Base-by-base conservation (phyloP, 1,139 yeast species). In the Yamadazyma triangularis region DNA sequence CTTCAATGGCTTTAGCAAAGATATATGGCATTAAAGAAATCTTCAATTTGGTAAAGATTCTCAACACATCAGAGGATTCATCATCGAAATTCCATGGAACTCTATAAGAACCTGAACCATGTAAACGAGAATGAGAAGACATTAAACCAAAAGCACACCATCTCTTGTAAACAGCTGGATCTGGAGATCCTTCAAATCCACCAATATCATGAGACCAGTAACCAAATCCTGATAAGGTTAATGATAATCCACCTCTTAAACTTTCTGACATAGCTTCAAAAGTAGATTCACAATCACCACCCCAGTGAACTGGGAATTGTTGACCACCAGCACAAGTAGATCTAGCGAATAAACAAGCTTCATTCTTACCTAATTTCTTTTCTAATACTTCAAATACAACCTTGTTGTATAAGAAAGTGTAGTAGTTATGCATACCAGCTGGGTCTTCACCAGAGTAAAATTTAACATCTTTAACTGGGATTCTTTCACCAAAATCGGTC, bases 151-250 rank as follows among this genome's bases (percentile, higher is more conserved):
- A 60, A 1, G 63, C 64, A 38, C 60, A 56, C 67, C 67, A 60
- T 35, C 67, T 48, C 42, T 60, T 60, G 40, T 60, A 60, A 13
- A 60, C 53, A 4, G 57, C 59, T 2, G 64, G 53, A 39, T 58
- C 58, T 5, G 65, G 65, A 16, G 40, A 30, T n/a, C 65, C 67
- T 43, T 60, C 67, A 34, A 60, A 62, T 27, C 69, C 69, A 26
- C 65, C 64, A 34, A 61, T 62, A 42, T 60, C 67, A 34, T 62
- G 68, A 15, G 63, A 55, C 66, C 69, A 62, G 41, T 48, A 62
- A 8, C 64, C 64, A 37, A 53, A 58, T 4, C 66, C 65, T 15
- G 53, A 45, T 20, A 56, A 47, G 4, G 59, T 46, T 24, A 60
- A 45, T 15, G 58, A 51, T 28, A 61, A 49, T 5, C 66, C 66